A percentile compares a stretch with the other conserved stretches of the same genome.
These are phyloP conservation scores for Kodamaea nitidulidarum DNA, from an alignment of 805 yeast species.

Conservation along the genomic window DNA sequence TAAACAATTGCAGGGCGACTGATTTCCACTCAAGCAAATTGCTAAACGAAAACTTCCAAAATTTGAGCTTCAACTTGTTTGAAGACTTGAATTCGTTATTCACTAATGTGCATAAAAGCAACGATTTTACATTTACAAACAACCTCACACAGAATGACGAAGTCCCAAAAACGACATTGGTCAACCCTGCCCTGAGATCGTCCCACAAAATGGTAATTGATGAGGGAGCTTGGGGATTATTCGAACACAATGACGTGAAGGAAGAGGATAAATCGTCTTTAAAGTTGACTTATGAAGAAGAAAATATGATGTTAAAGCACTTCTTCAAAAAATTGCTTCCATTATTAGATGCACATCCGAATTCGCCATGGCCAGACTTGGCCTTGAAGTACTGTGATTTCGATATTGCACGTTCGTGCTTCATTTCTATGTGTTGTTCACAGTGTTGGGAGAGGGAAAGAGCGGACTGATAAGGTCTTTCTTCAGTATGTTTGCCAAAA, in stretches of 20 bases:
- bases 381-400: slow-evolving; percentile 55
- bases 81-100: slow-evolving; percentile 24
- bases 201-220: neutral
- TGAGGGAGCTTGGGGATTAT: neutral
- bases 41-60: slow-evolving; percentile 18
- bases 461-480: slow-evolving; percentile 49
- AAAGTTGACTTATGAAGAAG: slow-evolving; percentile 40
- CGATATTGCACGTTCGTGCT: slow-evolving; percentile 55
- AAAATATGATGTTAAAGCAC: slow-evolving; percentile 52
- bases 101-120: slow-evolving; percentile 4
- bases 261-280: neutral
- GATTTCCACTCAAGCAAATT: slow-evolving; percentile 4
- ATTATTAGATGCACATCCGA: slow-evolving; percentile 55
- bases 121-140: neutral
- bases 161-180: neutral
- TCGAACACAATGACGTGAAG: neutral
- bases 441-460: slow-evolving; percentile 51
- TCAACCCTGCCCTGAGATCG: neutral
- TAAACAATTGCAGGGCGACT: neutral
- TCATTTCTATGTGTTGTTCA: slow-evolving; percentile 50
- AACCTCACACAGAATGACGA: neutral
- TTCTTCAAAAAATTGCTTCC: slow-evolving; percentile 53
- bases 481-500: slow-evolving; percentile 46
- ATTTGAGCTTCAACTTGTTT: slow-evolving; percentile 21
- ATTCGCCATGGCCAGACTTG: slow-evolving; percentile 58